Evolutionary conservation across 2,329 filamentous ascomycete species (phyloP).

Genomic region (Phoma sp.): DNA sequence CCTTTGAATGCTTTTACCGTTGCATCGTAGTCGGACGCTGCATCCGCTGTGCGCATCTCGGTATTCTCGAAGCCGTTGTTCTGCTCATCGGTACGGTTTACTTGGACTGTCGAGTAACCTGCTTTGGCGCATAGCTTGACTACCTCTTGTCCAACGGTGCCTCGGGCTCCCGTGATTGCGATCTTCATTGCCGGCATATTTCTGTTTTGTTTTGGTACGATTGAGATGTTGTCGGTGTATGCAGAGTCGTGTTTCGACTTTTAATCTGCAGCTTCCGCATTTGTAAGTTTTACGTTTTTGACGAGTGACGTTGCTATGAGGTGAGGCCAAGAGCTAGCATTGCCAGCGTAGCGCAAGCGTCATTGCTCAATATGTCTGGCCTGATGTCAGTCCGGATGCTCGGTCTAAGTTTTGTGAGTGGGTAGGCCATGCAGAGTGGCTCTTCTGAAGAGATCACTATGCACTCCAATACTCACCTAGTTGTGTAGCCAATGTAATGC

Average conservation of each 20-base stretch:
- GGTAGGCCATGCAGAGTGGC: too few relatives aligned
- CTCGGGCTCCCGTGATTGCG: slow-evolving; percentile 23
- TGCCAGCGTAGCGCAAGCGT: slow-evolving; percentile 12
- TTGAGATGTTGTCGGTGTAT: neutral
- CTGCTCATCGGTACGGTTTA: slow-evolving; percentile 42
- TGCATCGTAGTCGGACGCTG: slow-evolving; percentile 42
- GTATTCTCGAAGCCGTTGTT: slow-evolving; percentile 41
- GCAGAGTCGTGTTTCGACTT: neutral
- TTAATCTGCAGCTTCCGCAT: slow-evolving; percentile 1
- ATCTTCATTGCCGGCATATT: slow-evolving; percentile 15
- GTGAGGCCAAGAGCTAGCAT: neutral
- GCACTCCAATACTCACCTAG: too few relatives aligned
- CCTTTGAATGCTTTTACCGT: slow-evolving; percentile 42
- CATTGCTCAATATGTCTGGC: slow-evolving; percentile 1
- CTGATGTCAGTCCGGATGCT: slow-evolving; percentile 6
- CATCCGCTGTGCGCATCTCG: slow-evolving; percentile 45
- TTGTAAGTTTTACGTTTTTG: slow-evolving; percentile 4
- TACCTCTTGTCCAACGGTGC: slow-evolving; percentile 18
- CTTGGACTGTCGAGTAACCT: slow-evolving; percentile 44
- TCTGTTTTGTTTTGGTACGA: neutral
- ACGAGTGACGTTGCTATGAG: slow-evolving; percentile 17
- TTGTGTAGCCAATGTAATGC: too few relatives aligned
- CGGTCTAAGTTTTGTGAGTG: neutral
- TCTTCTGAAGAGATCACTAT: too few relatives aligned
- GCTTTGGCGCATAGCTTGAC: slow-evolving; percentile 39